A percentile compares a stretch with the other conserved stretches of the same genome.
Evolutionary conservation across 2,329 filamentous ascomycete species (phyloP).

Genomic region (Microcyclospora pomicola): DNA sequence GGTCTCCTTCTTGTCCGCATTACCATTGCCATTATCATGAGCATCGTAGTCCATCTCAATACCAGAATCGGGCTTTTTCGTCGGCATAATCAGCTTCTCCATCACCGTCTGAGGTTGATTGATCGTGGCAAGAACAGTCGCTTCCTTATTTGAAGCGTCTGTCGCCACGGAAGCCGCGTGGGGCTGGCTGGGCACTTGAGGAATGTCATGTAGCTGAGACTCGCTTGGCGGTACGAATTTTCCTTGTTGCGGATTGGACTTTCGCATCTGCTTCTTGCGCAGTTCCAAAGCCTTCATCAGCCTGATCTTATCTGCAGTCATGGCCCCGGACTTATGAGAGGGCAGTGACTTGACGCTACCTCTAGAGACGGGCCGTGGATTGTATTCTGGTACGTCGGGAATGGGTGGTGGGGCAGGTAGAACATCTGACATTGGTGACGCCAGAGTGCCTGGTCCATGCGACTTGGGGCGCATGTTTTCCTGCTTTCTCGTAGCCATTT

Average conservation of each 20-base stretch:
- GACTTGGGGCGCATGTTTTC: slow-evolving; percentile 23
- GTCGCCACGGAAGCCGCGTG: no score
- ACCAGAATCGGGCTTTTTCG: slow-evolving; percentile 41
- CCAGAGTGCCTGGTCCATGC: slow-evolving; percentile 11
- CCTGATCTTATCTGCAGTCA: slow-evolving; percentile 79
- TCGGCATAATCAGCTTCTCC: slow-evolving; percentile 7
- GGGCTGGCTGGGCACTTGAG: no score
- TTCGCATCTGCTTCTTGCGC: slow-evolving; percentile 61
- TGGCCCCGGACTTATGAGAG: slow-evolving; percentile 27
- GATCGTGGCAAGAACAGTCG: no score
- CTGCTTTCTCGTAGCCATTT: slow-evolving; percentile 14
- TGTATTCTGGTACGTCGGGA: slow-evolving; percentile 20
- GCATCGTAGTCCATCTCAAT: slow-evolving; percentile 35
- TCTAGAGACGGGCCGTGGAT: slow-evolving; percentile 21
- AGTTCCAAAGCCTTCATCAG: slow-evolving; percentile 90
- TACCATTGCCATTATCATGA: slow-evolving; percentile 4
- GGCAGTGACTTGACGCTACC: slow-evolving; percentile 31
- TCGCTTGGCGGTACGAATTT: neutral
- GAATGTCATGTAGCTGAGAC: no score
- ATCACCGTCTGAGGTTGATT: slow-evolving; percentile 7
- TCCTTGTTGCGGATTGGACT: slow-evolving; percentile 11
- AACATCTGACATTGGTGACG: neutral
- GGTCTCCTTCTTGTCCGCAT: slow-evolving; percentile 3
- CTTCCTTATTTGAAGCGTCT: slow-evolving; percentile 1
- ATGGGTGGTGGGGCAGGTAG: slow-evolving; percentile 21